Conservation (phyloP, 495 filamentous ascomycete genomes). For the Xanthoparmelia taractica region DNA sequence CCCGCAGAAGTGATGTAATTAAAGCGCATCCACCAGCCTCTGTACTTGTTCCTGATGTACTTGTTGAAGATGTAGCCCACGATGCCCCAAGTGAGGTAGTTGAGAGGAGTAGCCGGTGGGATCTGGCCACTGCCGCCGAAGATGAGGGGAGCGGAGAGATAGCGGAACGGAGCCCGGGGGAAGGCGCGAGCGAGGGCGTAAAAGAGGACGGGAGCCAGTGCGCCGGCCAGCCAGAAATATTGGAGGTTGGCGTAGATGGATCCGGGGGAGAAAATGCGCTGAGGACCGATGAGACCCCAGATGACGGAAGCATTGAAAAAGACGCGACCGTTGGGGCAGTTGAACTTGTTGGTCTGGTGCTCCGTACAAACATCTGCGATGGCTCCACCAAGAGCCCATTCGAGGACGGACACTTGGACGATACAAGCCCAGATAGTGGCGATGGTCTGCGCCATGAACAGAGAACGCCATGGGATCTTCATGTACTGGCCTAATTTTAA, state of each 20-base stretch:
- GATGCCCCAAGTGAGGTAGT: slow-evolving; percentile 56
- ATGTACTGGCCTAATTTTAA: slow-evolving; percentile 58
- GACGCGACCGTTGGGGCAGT: slow-evolving; percentile 53
- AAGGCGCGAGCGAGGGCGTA: slow-evolving; percentile 41
- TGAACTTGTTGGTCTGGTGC: slow-evolving; percentile 48
- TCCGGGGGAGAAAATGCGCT: slow-evolving; percentile 45
- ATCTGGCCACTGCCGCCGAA: slow-evolving; percentile 41
- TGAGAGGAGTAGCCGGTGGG: slow-evolving; percentile 47
- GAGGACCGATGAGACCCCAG: slow-evolving; percentile 48
- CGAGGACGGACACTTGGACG: slow-evolving; percentile 53
- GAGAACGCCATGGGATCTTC: slow-evolving; percentile 55
- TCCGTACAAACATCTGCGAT: slow-evolving; percentile 46
- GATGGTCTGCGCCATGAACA: slow-evolving; percentile 51
- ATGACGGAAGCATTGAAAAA: slow-evolving; percentile 53
- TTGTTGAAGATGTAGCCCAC: slow-evolving; percentile 62
- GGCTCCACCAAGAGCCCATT: slow-evolving; percentile 49
- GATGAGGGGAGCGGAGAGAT: slow-evolving; percentile 43
- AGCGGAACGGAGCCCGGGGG: slow-evolving; percentile 36
- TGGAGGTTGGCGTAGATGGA: slow-evolving; percentile 40
- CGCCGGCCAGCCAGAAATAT: slow-evolving; percentile 46
- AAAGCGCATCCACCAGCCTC: slow-evolving; percentile 70
- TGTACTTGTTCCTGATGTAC: slow-evolving; percentile 51
- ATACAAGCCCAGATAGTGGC: slow-evolving; percentile 50
- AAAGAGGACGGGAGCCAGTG: slow-evolving; percentile 40
- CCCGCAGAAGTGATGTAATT: slow-evolving; percentile 71